phyloP scores from a whole-genome alignment of 495 filamentous ascomycete genomes.

The Neurospora sp. region DNA sequence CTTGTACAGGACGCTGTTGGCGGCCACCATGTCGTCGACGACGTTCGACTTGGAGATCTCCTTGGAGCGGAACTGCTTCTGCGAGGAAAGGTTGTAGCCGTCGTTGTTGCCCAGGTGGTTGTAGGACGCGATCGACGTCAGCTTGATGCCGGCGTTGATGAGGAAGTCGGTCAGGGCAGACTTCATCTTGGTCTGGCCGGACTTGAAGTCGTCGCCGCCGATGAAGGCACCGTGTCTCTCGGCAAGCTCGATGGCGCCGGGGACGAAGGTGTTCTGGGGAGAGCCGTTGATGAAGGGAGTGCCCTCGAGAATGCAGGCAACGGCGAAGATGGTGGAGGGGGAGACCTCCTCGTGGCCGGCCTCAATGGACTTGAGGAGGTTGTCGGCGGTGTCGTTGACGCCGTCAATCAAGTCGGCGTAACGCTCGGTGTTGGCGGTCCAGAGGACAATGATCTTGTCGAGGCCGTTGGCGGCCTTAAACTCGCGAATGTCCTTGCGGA shows the following conservation, averaged over 20 bases:
- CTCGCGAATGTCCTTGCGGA: constrained; percentile 90
- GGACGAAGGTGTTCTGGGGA: constrained; percentile 97
- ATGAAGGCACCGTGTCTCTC: constrained; percentile 83
- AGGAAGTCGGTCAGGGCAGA: constrained; percentile 97
- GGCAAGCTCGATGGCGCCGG: constrained; percentile 83
- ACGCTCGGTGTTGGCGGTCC: constrained; percentile 98
- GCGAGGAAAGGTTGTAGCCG: constrained; percentile 94
- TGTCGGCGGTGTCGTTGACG: constrained; percentile 94
- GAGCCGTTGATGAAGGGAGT: constrained; percentile 98
- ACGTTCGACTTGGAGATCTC: constrained; percentile 99
- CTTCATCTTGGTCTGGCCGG: constrained; percentile 99
- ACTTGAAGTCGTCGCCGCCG: constrained; percentile 99
- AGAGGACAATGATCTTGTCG: constrained; percentile 95
- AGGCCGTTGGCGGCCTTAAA: constrained; percentile 82
- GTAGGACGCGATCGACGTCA: constrained; percentile 97
- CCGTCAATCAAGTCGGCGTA: constrained; percentile 80
- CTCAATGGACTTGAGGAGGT: constrained; percentile 80
- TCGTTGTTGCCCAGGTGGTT: constrained; percentile 99
- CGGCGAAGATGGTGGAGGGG: constrained; percentile 91
- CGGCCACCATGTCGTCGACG: constrained; percentile 97
- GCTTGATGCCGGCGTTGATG: constrained; percentile 97
- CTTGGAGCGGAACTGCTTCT: constrained; percentile 98
- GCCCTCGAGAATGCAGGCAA: constrained; percentile 83
- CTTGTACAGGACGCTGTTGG: constrained; percentile 83
- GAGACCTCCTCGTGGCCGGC: constrained; percentile 78